Conservation (phyloP, 441 rosid genomes). For the Populus hybrid region DNA sequence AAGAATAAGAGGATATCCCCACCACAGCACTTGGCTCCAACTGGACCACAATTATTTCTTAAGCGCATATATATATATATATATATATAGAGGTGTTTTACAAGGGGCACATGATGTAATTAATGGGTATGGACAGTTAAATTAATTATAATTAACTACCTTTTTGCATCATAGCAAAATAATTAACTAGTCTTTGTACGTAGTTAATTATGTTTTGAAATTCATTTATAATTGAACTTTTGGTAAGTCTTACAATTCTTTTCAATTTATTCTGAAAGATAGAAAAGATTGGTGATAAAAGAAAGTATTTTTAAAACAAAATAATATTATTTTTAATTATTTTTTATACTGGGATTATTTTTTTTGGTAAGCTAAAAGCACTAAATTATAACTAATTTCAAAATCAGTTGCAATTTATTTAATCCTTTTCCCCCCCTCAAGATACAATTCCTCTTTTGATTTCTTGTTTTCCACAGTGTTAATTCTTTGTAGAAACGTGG, state of each 20-base stretch:
- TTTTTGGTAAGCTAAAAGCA: no score
- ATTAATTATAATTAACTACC: no score
- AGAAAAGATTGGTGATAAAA: no score
- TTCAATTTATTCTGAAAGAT: not conserved
- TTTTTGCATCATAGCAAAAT: no score
- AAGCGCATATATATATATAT: not conserved
- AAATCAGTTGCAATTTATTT: not conserved
- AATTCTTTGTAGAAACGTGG: not conserved
- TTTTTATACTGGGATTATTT: no score
- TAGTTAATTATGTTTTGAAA: no score
- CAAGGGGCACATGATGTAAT: constrained; percentile 21
- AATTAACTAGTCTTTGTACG: no score
- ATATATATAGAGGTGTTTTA: constrained; percentile 3
- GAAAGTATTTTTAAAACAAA: no score
- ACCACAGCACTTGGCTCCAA: constrained; percentile 12
- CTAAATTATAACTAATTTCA: not conserved
- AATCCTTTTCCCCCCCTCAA: no score
- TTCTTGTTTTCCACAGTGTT: not conserved
- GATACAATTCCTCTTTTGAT: not conserved
- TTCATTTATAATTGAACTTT: no score
- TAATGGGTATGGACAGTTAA: constrained; percentile 10
- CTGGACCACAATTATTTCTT: constrained; percentile 18
- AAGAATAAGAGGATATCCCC: not conserved
- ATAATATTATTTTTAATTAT: no score
- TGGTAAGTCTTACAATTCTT: constrained; percentile 2